Conservation (phyloP, 2,329 filamentous ascomycete genomes). For the Colletotrichum limetticola region DNA sequence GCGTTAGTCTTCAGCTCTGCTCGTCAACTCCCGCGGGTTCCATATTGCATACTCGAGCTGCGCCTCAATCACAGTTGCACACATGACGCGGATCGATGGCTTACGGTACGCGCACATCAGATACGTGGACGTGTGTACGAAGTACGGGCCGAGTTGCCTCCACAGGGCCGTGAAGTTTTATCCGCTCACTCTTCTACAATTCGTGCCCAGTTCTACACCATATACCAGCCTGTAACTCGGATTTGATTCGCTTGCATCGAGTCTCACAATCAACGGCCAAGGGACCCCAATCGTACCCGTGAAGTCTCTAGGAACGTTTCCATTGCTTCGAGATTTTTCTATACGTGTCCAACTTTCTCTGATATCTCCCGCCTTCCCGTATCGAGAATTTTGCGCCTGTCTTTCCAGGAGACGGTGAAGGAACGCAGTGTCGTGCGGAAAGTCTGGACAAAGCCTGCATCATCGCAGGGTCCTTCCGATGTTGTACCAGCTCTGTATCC, state of each 20-base stretch:
- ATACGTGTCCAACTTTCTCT: slow-evolving; percentile 2
- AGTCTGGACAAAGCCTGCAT: neutral
- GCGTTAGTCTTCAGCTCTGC: slow-evolving; percentile 11
- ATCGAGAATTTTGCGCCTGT: neutral
- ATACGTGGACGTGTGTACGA: neutral
- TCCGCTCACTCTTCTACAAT: neutral
- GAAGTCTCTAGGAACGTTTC: neutral
- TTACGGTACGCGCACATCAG: slow-evolving; percentile 8
- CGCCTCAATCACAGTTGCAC: slow-evolving; percentile 23
- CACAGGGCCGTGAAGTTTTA: neutral
- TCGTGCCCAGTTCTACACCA: slow-evolving; percentile 10
- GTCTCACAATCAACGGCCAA: neutral
- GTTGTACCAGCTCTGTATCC: neutral
- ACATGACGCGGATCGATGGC: slow-evolving; percentile 29
- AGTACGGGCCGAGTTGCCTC: neutral
- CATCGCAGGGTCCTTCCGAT: neutral
- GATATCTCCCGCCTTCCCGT: neutral
- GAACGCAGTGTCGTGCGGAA: neutral
- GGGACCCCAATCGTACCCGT: neutral
- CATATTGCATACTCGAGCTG: slow-evolving; percentile 25
- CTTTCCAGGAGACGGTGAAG: neutral
- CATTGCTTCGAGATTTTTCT: neutral
- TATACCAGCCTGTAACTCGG: neutral
- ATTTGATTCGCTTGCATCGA: neutral
- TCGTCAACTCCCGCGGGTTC: slow-evolving; percentile 20